A percentile compares a stretch with the other conserved stretches of the same genome.
phyloP scores from a whole-genome alignment of 805 yeast species.

The Lachancea cidri region DNA sequence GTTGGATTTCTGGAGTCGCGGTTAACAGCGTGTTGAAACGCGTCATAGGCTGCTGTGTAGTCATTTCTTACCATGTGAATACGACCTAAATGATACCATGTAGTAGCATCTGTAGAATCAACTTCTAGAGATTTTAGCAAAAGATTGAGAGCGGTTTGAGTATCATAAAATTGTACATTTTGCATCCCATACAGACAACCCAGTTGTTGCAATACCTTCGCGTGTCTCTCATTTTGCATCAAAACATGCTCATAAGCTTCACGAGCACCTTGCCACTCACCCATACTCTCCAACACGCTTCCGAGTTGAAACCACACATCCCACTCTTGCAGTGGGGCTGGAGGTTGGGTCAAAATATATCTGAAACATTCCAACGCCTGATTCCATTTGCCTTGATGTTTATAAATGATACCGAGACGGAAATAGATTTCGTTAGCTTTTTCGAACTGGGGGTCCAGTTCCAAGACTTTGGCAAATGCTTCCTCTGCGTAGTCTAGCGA shows the following conservation, averaged over 20 bases:
- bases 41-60: slow-evolving; percentile 94
- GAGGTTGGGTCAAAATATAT: slow-evolving; percentile 85
- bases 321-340: slow-evolving; percentile 91
- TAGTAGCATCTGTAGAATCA: slow-evolving; percentile 87
- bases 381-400: slow-evolving; percentile 83
- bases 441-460: slow-evolving; percentile 92
- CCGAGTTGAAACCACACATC: slow-evolving; percentile 99
- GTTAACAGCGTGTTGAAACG: slow-evolving; percentile 97
- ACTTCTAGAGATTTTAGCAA: slow-evolving; percentile 84
- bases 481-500: slow-evolving; percentile 97
- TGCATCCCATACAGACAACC: slow-evolving; percentile 82
- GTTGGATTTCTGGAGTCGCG: slow-evolving; percentile 96
- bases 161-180: slow-evolving; percentile 64
- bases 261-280: slow-evolving; percentile 85
- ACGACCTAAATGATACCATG: slow-evolving; percentile 96
- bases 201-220: slow-evolving; percentile 91
- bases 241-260: slow-evolving; percentile 94
- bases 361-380: slow-evolving; percentile 93
- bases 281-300: slow-evolving; percentile 87
- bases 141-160: slow-evolving; percentile 76
- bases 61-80: slow-evolving; percentile 96
- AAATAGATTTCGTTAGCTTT: slow-evolving; percentile 95
- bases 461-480: slow-evolving; percentile 93
- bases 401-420: slow-evolving; percentile 92
- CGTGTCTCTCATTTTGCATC: slow-evolving; percentile 85